A percentile compares a stretch with the other conserved stretches of the same genome.
Evolutionary conservation across 495 filamentous ascomycete genomes (phyloP).

Genomic region (Xylaria scruposa): DNA sequence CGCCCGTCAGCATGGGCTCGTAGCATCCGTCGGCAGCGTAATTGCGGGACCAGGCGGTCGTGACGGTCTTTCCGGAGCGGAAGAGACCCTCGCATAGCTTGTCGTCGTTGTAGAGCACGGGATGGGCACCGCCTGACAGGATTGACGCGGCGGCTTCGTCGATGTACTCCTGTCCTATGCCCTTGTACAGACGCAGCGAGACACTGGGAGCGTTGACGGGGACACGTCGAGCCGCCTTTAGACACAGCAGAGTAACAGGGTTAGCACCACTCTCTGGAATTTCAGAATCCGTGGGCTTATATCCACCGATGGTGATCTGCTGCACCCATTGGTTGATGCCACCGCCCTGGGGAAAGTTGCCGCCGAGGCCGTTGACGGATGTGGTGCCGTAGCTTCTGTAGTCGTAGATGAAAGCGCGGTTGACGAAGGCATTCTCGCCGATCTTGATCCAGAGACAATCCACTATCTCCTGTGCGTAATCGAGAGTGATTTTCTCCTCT

Average conservation of each 20-base stretch:
- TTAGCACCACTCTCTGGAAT: constrained; percentile 21
- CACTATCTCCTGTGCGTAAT: constrained; percentile 21
- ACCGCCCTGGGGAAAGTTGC: constrained; percentile 26
- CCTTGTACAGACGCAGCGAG: constrained; percentile 23
- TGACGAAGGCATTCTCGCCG: constrained; percentile 29
- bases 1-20: constrained; percentile 26
- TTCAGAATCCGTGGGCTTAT: constrained; percentile 21
- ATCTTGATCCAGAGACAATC: constrained; percentile 31
- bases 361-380: constrained; percentile 17
- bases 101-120: constrained; percentile 23
- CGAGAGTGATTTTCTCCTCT: neutral
- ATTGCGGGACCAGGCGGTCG: constrained; percentile 19
- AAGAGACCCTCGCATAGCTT: constrained; percentile 24
- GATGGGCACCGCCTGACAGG: constrained; percentile 23
- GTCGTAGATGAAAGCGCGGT: constrained; percentile 29
- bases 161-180: constrained; percentile 12
- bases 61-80: constrained; percentile 1
- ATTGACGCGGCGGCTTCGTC: constrained; percentile 21
- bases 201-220: constrained; percentile 26
- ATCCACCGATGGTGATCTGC: constrained; percentile 25
- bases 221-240: constrained; percentile 21
- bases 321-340: constrained; percentile 30
- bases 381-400: constrained; percentile 24
- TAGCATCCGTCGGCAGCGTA: constrained; percentile 26
- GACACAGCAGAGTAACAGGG: constrained; percentile 21